Conservation (phyloP, 1,284 basidiomycete species). For the Ustilago hordei region DNA sequence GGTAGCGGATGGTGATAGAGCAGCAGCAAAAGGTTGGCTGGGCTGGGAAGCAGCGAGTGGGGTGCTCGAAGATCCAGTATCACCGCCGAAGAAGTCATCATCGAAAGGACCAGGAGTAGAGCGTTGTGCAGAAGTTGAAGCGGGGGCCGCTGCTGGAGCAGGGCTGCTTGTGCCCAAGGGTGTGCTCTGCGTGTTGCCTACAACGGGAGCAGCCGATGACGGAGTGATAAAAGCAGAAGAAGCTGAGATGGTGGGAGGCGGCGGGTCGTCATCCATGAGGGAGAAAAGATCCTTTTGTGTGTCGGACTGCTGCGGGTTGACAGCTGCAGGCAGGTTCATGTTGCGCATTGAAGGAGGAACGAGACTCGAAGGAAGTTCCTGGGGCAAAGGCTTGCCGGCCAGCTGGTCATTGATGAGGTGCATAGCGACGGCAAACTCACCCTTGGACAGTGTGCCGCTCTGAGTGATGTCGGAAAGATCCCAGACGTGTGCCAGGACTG, state of each 20-base stretch:
- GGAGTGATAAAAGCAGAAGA: slow-evolving; percentile 60
- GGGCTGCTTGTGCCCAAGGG: slow-evolving; percentile 26
- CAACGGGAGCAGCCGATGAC: slow-evolving; percentile 44
- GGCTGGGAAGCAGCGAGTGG: slow-evolving; percentile 19
- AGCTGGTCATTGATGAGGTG: slow-evolving; percentile 91
- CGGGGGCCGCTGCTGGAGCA: slow-evolving; percentile 72
- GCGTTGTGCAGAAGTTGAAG: slow-evolving; percentile 11
- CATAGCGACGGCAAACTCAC: slow-evolving; percentile 97
- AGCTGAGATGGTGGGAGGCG: slow-evolving; percentile 54
- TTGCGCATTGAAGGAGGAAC: slow-evolving; percentile 83
- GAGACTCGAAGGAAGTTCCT: slow-evolving; percentile 78
- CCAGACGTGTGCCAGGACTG: slow-evolving; percentile 90
- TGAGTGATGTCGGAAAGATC: slow-evolving; percentile 92
- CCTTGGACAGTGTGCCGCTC: slow-evolving; percentile 86
- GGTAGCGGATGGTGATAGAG: slow-evolving; percentile 53
- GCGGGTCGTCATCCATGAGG: slow-evolving; percentile 77
- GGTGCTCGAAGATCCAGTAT: slow-evolving; percentile 20
- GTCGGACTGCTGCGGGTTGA: slow-evolving; percentile 62
- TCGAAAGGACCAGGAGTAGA: slow-evolving; percentile 57
- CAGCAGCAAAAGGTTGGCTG: slow-evolving; percentile 29
- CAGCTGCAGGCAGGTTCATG: slow-evolving; percentile 57
- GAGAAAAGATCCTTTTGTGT: slow-evolving; percentile 71
- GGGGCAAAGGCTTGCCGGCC: slow-evolving; percentile 81
- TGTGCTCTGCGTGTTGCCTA: slow-evolving; percentile 20
- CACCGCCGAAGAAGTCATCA: slow-evolving; percentile 59